A percentile compares a stretch with the other conserved stretches of the same genome.
phyloP scores from a whole-genome alignment of 768 basidiomycete species.

The Crepidotus variabilis region DNA sequence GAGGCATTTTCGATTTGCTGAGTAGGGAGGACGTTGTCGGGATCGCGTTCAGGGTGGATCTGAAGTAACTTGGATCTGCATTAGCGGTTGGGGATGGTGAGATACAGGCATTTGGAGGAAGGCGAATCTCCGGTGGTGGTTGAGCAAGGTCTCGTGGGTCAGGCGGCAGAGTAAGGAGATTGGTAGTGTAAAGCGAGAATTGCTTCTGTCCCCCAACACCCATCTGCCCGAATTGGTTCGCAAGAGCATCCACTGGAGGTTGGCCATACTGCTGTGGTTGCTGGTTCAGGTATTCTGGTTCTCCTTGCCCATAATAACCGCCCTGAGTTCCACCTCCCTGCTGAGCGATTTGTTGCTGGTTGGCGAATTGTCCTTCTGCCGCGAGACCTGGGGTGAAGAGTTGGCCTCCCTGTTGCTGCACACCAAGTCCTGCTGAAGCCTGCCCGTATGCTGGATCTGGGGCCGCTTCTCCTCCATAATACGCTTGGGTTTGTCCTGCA shows the following conservation, averaged over 20 bases:
- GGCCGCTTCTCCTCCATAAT: slow-evolving; percentile 56
- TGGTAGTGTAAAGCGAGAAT: slow-evolving; percentile 79
- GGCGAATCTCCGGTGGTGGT: slow-evolving; percentile 84
- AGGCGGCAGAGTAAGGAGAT: slow-evolving; percentile 89
- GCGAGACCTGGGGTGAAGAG: slow-evolving; percentile 86
- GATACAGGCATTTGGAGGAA: slow-evolving; percentile 82
- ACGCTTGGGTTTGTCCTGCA: slow-evolving; percentile 88
- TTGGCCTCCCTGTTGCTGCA: slow-evolving; percentile 43
- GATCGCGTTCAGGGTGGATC: slow-evolving; percentile 87
- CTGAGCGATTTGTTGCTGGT: slow-evolving; percentile 47
- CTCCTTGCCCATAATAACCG: slow-evolving; percentile 39
- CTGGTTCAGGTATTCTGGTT: slow-evolving; percentile 44
- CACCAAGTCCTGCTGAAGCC: slow-evolving; percentile 33
- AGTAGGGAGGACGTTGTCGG: slow-evolving; percentile 87
- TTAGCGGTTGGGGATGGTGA: slow-evolving; percentile 78
- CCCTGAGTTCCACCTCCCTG: slow-evolving; percentile 26
- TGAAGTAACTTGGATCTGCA: slow-evolving; percentile 88
- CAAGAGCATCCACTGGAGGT: slow-evolving; percentile 57
- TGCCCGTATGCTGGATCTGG: slow-evolving; percentile 40
- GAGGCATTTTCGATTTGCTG: slow-evolving; percentile 86
- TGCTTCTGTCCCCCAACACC: slow-evolving; percentile 67
- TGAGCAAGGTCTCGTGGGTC: slow-evolving; percentile 81
- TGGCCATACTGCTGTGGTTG: slow-evolving; percentile 42
- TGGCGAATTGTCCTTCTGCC: slow-evolving; percentile 62
- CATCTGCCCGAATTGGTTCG: slow-evolving; percentile 90